Base-by-base conservation (phyloP, 2,329 filamentous ascomycete genomes). In the Diaporthe batatas region DNA sequence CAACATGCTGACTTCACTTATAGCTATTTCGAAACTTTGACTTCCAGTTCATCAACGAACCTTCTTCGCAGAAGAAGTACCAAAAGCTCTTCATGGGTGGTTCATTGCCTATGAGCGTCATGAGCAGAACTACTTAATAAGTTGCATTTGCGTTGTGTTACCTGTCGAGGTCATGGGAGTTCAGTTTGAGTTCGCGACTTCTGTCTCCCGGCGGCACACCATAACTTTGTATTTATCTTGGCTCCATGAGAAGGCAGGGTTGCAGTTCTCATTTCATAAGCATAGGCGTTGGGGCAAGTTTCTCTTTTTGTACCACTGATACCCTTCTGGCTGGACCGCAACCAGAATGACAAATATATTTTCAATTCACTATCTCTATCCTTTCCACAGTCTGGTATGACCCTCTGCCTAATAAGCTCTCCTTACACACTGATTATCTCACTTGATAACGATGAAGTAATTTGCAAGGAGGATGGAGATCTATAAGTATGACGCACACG, bases 11-110 rank as follows among this genome's bases (percentile, higher is more conserved):
- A 70, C 68, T n/a, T 42, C 6, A 7, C 0, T n/a, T 44, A 11
- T 8, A 70, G 68, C 21, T 70, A 32, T 70, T 70, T 8, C 57
- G 68, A 18, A 70, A 70, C 32, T 70, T 70, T 14, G 55, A 70
- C 10, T 53, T 70, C 10, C 55, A 54, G 12, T 59, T 62, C 12
- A 21, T 44, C 23, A 29, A 70, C 1, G 8, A 51, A 2, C 68
- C 44, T 16, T n/a, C 55, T 14, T 70, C 68, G n/a, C 21, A 39
- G 14, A 70, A 53, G 23, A 70, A 62, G 14, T 51, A 62, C n/a
- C 23, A 44, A 29, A 42, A 62, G 6, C n/a, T 59, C 23, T 70
- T 70, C 55, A 36, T 62, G 32, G 16, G 14, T 23, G 68, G 68
- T 11, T 62, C 68, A 14, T 49, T 62, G 8, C 55, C 68, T 1